A percentile compares a stretch with the other conserved stretches of the same genome.
Evolutionary conservation across 2,329 filamentous ascomycete genomes (phyloP).

Genomic region (Ascosphaera apis): DNA sequence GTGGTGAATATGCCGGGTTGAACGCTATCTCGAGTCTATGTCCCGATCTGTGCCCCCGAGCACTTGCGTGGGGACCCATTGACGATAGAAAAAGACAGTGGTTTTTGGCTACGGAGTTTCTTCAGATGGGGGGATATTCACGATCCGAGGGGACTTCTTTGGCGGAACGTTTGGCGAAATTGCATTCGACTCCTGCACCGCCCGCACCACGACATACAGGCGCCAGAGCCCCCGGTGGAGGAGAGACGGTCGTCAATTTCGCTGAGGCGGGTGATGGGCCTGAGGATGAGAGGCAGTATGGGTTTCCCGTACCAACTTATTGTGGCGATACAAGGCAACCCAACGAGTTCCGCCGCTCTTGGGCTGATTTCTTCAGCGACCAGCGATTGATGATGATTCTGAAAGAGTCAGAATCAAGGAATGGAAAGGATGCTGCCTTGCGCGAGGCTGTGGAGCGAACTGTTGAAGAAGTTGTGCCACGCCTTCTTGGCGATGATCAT

Average conservation of each 20-base stretch:
- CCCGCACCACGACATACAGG: slow-evolving; percentile 1
- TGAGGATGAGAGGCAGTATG: slow-evolving; percentile 34
- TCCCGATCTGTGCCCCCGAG: slow-evolving; percentile 51
- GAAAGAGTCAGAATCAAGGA: slow-evolving; percentile 29
- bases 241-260: background rate
- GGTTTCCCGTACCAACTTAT: slow-evolving; percentile 66
- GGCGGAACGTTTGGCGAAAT: slow-evolving; percentile 50
- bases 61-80: slow-evolving; percentile 46
- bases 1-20: slow-evolving; percentile 62
- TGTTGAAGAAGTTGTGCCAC: slow-evolving; percentile 43
- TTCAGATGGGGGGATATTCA: slow-evolving; percentile 33
- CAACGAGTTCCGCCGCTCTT: slow-evolving; percentile 48
- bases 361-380: slow-evolving; percentile 71
- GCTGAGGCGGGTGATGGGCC: background rate
- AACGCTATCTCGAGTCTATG: slow-evolving; percentile 55
- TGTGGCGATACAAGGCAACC: slow-evolving; percentile 69
- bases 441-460: slow-evolving; percentile 40
- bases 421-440: slow-evolving; percentile 43
- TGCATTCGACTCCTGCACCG: slow-evolving; percentile 58
- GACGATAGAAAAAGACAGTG: slow-evolving; percentile 8
- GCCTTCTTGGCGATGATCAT: slow-evolving; percentile 46
- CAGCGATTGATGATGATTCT: slow-evolving; percentile 47
- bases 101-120: slow-evolving; percentile 52
- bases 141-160: slow-evolving; percentile 32
- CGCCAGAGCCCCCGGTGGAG: slow-evolving; percentile 12